Percentiles rank a stretch among this genome's conserved stretches.
These are phyloP conservation scores for Cinchona pubescens DNA, from an alignment of 257 asterid species.

Conservation along the genomic window DNA sequence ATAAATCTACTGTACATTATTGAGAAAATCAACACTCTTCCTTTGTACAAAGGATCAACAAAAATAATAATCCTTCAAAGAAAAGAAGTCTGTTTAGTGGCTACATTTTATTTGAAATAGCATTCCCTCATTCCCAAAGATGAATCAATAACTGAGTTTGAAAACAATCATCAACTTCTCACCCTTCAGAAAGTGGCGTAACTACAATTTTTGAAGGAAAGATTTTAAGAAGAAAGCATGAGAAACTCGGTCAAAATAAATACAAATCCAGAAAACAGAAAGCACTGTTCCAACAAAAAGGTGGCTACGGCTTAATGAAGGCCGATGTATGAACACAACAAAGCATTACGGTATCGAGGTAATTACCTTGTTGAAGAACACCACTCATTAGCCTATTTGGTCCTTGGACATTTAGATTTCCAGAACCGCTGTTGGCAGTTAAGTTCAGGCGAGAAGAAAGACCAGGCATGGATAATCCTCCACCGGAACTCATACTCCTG, in stretches of 20 bases:
- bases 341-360: conserved; percentile 9
- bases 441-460: conserved; percentile 78
- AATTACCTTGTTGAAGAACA: conserved; percentile 85
- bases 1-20: not conserved
- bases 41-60: not conserved
- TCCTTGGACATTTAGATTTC: conserved; percentile 79
- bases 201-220: not conserved
- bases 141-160: not conserved
- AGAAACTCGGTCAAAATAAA: not conserved
- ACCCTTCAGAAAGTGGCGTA: not conserved
- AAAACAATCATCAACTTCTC: not conserved
- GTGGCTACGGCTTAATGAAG: not conserved
- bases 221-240: not conserved
- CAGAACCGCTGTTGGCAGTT: conserved; percentile 64
- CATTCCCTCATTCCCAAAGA: not conserved
- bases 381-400: conserved; percentile 81
- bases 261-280: conserved; percentile 1
- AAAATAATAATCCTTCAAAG: not conserved
- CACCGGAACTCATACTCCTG: conserved; percentile 85
- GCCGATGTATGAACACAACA: conserved; percentile 11
- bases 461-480: conserved; percentile 88
- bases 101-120: not conserved
- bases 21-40: not conserved
- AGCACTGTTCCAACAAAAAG: not conserved
- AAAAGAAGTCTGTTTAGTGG: no score